A percentile compares a stretch with the other conserved stretches of the same genome.
Conservation (phyloP, 371 early-diverging fungal genomes). For the Syncephalastrum contaminatum region DNA sequence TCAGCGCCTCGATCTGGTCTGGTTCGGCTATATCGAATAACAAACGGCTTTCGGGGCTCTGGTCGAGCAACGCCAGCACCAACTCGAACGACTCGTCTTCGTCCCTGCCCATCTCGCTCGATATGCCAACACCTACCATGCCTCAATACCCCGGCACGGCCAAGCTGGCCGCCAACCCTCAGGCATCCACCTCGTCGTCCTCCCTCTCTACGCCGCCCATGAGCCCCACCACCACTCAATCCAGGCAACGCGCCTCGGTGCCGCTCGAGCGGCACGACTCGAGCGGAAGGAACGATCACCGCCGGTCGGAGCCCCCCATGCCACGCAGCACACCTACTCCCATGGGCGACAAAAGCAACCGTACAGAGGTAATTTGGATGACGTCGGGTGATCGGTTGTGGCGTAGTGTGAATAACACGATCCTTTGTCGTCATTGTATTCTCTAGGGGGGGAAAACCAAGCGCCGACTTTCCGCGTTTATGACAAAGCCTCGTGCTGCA, state of each 20-base stretch:
- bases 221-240: constrained; percentile 21
- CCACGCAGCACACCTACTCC: constrained; percentile 1
- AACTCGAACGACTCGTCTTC: constrained; percentile 36
- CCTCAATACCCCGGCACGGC: constrained; percentile 42
- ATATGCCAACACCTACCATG: constrained; percentile 15
- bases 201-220: constrained; percentile 26
- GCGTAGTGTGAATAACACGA: not conserved
- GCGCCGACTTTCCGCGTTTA: constrained; percentile 28
- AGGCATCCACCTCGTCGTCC: constrained; percentile 27
- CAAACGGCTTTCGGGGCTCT: constrained; percentile 29
- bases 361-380: not conserved
- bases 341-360: constrained; percentile 2
- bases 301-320: not conserved
- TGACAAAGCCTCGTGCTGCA: constrained; percentile 40
- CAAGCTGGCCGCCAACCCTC: constrained; percentile 28
- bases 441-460: constrained; percentile 14
- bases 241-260: constrained; percentile 12
- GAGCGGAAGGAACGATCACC: constrained; percentile 2
- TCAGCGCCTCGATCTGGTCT: constrained; percentile 27
- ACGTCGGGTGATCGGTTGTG: too few species aligned
- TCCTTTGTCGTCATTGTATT: not conserved
- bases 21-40: constrained; percentile 13
- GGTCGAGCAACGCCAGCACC: constrained; percentile 32
- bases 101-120: constrained; percentile 19
- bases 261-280: constrained; percentile 5